Evolutionary conservation across 257 asterid genomes (phyloP).

Genomic region (Solanum verrucosum): DNA sequence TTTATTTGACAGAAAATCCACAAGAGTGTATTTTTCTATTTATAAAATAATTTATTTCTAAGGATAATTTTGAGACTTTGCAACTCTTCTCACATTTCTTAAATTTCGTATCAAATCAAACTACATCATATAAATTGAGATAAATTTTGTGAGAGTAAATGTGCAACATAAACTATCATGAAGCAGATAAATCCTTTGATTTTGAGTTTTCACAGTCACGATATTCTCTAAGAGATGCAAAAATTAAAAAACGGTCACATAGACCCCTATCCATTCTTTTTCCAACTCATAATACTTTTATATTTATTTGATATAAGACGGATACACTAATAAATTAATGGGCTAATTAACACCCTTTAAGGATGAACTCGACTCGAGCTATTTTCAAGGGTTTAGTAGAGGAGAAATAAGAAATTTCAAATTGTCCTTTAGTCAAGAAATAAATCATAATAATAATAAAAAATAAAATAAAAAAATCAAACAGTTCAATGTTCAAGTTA

Average conservation of each 20-base stretch:
- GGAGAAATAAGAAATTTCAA: not conserved
- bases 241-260: not conserved
- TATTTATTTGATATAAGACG: not conserved
- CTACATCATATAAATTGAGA: not conserved
- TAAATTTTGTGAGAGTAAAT: not conserved
- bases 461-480: not conserved
- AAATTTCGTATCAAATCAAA: not conserved
- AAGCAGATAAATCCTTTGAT: too few relatives aligned
- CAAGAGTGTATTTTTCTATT: not conserved
- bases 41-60: not conserved
- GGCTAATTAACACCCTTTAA: not conserved
- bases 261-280: not conserved
- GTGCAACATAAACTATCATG: not conserved
- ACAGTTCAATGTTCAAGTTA: not conserved
- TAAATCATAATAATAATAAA: not conserved
- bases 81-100: not conserved
- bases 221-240: not conserved
- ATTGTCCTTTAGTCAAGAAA: not conserved
- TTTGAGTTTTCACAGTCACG: not conserved
- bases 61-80: not conserved
- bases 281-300: not conserved
- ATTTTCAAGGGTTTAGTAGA: not conserved
- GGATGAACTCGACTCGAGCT: not conserved
- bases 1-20: not conserved
- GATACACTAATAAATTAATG: not conserved